These are phyloP conservation scores for Coniferiporia weirii DNA, from an alignment of 1,284 basidiomycete species.

Conservation along the genomic window DNA sequence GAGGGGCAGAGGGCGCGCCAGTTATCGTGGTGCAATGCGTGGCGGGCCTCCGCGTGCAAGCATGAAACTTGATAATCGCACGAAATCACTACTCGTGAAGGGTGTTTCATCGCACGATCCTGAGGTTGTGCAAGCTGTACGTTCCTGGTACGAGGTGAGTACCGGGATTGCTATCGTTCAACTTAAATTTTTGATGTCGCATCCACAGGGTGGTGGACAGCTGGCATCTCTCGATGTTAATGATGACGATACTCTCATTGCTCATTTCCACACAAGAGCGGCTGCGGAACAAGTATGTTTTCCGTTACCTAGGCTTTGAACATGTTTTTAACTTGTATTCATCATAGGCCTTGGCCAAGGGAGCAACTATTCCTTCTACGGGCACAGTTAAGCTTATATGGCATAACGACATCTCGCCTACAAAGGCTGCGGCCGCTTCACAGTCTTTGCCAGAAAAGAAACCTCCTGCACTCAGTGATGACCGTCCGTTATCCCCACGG, in stretches of 20 bases:
- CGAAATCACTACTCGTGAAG: slow-evolving; percentile 75
- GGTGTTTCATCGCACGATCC: slow-evolving; percentile 43
- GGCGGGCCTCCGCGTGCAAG: slow-evolving; percentile 53
- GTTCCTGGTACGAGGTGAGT: slow-evolving; percentile 79
- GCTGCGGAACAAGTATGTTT: slow-evolving; percentile 67
- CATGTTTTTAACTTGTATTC: slow-evolving; percentile 13
- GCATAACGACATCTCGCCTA: slow-evolving; percentile 40
- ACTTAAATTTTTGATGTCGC: slow-evolving; percentile 4
- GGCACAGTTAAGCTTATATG: slow-evolving; percentile 64
- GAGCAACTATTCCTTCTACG: slow-evolving; percentile 53
- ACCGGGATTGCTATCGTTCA: not conserved
- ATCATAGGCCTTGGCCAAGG: slow-evolving; percentile 61
- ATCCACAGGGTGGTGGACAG: slow-evolving; percentile 54
- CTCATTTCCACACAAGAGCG: slow-evolving; percentile 60
- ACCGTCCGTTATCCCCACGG: slow-evolving; percentile 23
- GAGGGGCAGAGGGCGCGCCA: slow-evolving; percentile 64
- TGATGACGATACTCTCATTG: slow-evolving; percentile 52
- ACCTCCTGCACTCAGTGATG: slow-evolving; percentile 12
- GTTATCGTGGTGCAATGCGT: slow-evolving; percentile 56
- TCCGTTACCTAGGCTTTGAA: slow-evolving; percentile 1
- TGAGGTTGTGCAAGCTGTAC: slow-evolving; percentile 55
- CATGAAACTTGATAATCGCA: slow-evolving; percentile 89
- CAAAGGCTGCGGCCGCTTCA: slow-evolving; percentile 21
- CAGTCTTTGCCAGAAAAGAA: slow-evolving; percentile 19
- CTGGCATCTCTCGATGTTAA: slow-evolving; percentile 54